Evolutionary conservation across 345 rosid species (phyloP).

Genomic region (Arabidopsis suecica): DNA sequence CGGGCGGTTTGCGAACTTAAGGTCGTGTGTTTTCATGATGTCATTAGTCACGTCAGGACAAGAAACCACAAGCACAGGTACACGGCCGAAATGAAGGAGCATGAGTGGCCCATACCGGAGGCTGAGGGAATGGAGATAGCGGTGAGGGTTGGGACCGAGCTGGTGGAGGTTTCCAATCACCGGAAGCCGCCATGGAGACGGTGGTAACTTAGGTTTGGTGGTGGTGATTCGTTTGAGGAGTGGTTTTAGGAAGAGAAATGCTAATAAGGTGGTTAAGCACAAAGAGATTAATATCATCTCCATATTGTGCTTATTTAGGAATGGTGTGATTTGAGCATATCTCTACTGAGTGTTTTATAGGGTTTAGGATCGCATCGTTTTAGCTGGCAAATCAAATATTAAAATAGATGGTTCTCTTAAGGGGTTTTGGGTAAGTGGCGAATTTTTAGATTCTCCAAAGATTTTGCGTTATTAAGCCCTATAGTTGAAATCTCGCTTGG

Average conservation of each 20-base stretch:
- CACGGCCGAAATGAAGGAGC: constrained; percentile 54
- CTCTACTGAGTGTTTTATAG: neutral
- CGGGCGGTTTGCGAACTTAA: constrained; percentile 49
- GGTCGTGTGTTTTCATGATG: constrained; percentile 59
- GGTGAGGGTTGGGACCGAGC: constrained; percentile 51
- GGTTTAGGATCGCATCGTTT: too few relatives aligned
- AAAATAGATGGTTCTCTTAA: too few relatives aligned
- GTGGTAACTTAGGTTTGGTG: neutral
- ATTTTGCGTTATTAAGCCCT: too few relatives aligned
- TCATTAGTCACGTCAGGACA: constrained; percentile 46
- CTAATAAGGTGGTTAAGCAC: neutral
- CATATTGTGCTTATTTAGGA: neutral
- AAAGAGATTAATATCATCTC: neutral
- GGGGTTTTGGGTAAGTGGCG: too few relatives aligned
- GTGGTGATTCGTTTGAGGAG: neutral
- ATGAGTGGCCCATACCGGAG: constrained; percentile 55
- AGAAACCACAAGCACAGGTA: constrained; percentile 26
- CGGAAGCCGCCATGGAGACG: constrained; percentile 56
- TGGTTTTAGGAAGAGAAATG: constrained; percentile 11
- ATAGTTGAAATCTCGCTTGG: too few relatives aligned
- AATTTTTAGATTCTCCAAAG: too few relatives aligned
- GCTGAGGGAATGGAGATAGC: constrained; percentile 47
- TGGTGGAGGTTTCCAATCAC: constrained; percentile 64
- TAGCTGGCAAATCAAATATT: too few relatives aligned
- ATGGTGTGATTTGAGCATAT: neutral